Percentiles rank a stretch among this genome's conserved stretches.
Conservation (phyloP, 148 eudicot genomes). For the Silene latifolia region DNA sequence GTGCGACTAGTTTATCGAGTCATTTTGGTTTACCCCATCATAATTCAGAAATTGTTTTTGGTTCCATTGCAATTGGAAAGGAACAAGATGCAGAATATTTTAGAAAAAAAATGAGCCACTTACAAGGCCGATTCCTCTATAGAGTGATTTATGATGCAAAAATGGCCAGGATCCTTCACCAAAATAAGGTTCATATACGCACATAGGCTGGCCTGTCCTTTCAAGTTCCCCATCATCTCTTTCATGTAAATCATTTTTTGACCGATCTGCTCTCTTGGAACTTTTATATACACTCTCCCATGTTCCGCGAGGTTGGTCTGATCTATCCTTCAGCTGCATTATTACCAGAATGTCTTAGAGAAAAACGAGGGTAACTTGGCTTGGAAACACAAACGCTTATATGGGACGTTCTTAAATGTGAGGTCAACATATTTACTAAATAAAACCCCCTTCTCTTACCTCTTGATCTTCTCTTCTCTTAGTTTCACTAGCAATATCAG, state of each 20-base stretch:
- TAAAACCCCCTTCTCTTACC: conserved; percentile 33
- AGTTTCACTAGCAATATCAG: conserved; percentile 37
- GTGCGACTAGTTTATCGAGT: no score
- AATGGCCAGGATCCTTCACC: conserved; percentile 96
- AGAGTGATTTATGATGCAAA: conserved; percentile 71
- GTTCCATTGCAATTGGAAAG: not conserved
- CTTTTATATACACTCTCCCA: conserved; percentile 85
- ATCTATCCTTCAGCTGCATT: conserved; percentile 88
- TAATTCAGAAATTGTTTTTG: not conserved
- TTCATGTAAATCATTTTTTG: conserved; percentile 68
- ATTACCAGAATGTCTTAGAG: conserved; percentile 9
- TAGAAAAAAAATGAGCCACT: conserved; percentile 21
- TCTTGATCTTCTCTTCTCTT: conserved; percentile 82
- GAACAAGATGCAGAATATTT: not conserved
- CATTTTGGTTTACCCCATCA: no score
- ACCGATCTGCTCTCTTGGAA: conserved; percentile 72
- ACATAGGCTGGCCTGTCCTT: conserved; percentile 90
- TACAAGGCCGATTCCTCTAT: conserved; percentile 88
- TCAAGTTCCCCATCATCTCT: conserved; percentile 96
- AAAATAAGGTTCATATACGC: conserved; percentile 82
- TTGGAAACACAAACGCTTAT: not conserved
- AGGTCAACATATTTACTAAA: not conserved
- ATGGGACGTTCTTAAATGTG: not conserved
- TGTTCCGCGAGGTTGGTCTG: conserved; percentile 71
- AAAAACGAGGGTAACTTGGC: not conserved